A percentile compares a stretch with the other conserved stretches of the same genome.
Evolutionary conservation across 2,329 filamentous ascomycete species (phyloP).

Genomic region (Fusarium solani-melongenae): DNA sequence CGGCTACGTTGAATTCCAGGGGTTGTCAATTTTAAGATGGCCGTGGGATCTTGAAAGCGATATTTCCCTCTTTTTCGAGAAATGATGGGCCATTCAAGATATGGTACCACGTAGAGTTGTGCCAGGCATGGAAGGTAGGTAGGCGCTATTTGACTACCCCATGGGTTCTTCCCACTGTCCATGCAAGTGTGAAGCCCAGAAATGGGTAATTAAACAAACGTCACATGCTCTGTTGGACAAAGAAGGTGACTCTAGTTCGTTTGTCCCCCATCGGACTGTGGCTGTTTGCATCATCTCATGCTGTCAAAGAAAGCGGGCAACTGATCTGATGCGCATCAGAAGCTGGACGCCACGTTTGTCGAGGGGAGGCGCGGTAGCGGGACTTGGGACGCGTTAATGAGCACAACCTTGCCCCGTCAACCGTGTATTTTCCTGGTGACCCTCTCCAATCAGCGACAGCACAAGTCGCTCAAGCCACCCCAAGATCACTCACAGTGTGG

Average conservation of each 20-base stretch:
- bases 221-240: not conserved
- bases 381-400: slow-evolving; percentile 34
- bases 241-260: not conserved
- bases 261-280: not conserved
- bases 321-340: not conserved
- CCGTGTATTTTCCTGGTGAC: slow-evolving; percentile 25
- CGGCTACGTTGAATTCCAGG: not conserved
- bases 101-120: not conserved
- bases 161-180: not conserved
- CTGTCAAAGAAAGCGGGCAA: slow-evolving; percentile 1
- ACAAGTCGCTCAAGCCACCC: slow-evolving; percentile 21
- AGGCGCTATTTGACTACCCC: not conserved
- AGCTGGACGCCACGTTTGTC: not conserved
- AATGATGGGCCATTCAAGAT: not conserved
- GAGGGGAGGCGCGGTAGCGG: slow-evolving; percentile 1
- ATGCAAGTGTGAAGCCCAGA: not conserved
- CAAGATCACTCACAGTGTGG: slow-evolving; percentile 26
- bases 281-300: not conserved
- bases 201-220: not conserved
- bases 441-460: slow-evolving; percentile 25
- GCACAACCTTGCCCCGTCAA: slow-evolving; percentile 23
- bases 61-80: not conserved
- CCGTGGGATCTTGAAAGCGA: not conserved
- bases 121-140: not conserved
- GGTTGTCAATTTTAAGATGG: not conserved